A percentile compares a stretch with the other conserved stretches of the same genome.
These are phyloP conservation scores for Adansonia grandidieri DNA, from an alignment of 441 rosid species.

Conservation along the genomic window DNA sequence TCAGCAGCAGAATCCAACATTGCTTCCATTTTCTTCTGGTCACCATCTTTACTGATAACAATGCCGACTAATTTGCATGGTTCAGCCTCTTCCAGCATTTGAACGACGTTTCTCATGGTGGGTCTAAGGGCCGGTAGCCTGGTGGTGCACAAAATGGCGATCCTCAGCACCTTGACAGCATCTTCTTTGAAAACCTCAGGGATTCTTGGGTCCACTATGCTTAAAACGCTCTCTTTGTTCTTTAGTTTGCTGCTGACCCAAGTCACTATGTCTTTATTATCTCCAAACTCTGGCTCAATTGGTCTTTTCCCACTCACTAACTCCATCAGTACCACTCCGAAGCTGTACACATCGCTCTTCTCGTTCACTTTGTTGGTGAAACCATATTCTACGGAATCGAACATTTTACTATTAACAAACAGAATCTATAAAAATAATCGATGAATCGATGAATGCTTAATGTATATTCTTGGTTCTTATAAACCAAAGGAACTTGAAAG, in stretches of 20 bases:
- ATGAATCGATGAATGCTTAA: no score
- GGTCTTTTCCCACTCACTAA: slow-evolving; percentile 83
- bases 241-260: slow-evolving; percentile 73
- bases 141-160: slow-evolving; percentile 75
- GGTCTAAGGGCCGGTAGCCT: slow-evolving; percentile 66
- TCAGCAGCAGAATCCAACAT: neutral
- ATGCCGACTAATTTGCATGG: slow-evolving; percentile 66
- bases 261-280: slow-evolving; percentile 71
- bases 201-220: slow-evolving; percentile 68
- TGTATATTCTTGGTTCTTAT: no score
- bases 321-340: slow-evolving; percentile 93
- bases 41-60: slow-evolving; percentile 55
- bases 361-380: slow-evolving; percentile 79
- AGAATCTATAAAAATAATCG: neutral
- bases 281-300: slow-evolving; percentile 77
- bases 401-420: neutral
- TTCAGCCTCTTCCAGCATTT: slow-evolving; percentile 80
- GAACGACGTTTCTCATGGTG: slow-evolving; percentile 85
- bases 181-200: slow-evolving; percentile 60
- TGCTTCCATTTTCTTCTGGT: slow-evolving; percentile 37
- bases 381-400: slow-evolving; percentile 71
- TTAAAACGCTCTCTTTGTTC: slow-evolving; percentile 51
- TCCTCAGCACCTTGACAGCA: slow-evolving; percentile 62
- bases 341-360: slow-evolving; percentile 91
- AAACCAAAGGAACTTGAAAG: no score